These are phyloP conservation scores for Cicer yamashitae DNA, from an alignment of 306 rosid genomes.

Conservation along the genomic window DNA sequence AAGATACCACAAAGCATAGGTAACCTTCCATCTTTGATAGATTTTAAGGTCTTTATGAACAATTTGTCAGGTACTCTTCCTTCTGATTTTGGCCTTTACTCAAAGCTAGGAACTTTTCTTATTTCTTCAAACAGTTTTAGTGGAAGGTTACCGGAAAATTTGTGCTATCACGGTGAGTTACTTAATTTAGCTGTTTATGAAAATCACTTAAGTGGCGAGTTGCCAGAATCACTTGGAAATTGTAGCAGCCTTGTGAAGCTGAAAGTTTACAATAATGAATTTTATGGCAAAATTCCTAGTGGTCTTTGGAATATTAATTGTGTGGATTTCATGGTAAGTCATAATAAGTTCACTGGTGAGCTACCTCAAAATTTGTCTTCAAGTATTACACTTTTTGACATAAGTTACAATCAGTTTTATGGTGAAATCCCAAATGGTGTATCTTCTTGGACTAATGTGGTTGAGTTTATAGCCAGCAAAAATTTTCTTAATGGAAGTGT, in stretches of 20 bases:
- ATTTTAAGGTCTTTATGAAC: slow-evolving; percentile 52
- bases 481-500: slow-evolving; percentile 63
- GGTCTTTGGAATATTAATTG: slow-evolving; percentile 71
- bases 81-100: slow-evolving; percentile 63
- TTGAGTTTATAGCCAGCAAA: slow-evolving; percentile 55
- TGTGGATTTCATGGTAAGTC: slow-evolving; percentile 39
- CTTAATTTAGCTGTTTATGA: slow-evolving; percentile 46
- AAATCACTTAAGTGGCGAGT: slow-evolving; percentile 61
- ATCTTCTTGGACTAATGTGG: slow-evolving; percentile 57
- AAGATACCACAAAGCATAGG: slow-evolving; percentile 63
- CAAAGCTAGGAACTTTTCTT: slow-evolving; percentile 47
- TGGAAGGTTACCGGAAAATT: slow-evolving; percentile 62
- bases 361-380: slow-evolving; percentile 58
- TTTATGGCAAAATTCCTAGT: slow-evolving; percentile 65
- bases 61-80: slow-evolving; percentile 67
- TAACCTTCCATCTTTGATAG: slow-evolving; percentile 54
- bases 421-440: slow-evolving; percentile 66
- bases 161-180: slow-evolving; percentile 58
- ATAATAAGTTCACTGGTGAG: slow-evolving; percentile 62
- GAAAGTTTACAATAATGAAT: slow-evolving; percentile 46
- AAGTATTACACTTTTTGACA: slow-evolving; percentile 54
- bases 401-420: slow-evolving; percentile 61
- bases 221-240: slow-evolving; percentile 69
- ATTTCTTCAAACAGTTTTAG: slow-evolving; percentile 51
- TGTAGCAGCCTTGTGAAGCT: slow-evolving; percentile 50